phyloP scores from a whole-genome alignment of 2,329 filamentous ascomycete species.

The Epichloe bromicola region DNA sequence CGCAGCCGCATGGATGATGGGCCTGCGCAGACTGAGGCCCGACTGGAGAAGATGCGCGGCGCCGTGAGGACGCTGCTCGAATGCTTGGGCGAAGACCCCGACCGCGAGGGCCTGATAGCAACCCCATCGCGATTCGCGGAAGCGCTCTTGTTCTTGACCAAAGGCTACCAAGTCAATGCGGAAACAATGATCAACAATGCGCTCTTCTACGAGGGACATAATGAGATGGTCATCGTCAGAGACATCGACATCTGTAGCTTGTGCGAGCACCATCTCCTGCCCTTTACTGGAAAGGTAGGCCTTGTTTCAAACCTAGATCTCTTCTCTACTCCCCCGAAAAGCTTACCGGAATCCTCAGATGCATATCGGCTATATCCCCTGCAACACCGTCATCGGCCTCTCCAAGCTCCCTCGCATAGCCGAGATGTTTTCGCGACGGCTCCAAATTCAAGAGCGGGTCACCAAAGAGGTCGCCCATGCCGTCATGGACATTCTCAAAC shows the following conservation, averaged over 20 bases:
- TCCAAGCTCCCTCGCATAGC: conserved; percentile 93
- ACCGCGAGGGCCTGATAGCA: conserved; percentile 49
- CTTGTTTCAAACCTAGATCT: too few species aligned
- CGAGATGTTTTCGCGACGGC: conserved; percentile 85
- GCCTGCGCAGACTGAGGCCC: conserved; percentile 8
- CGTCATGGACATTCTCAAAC: conserved; percentile 86
- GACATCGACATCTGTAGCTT: conserved; percentile 91
- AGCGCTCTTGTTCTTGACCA: conserved; percentile 90
- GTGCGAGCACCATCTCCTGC: conserved; percentile 95
- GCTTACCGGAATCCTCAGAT: conserved; percentile 42
- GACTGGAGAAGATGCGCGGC: conserved; percentile 44
- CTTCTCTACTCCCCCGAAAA: not conserved
- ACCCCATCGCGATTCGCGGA: conserved; percentile 84
- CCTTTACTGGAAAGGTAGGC: conserved; percentile 80
- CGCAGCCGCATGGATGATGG: too few species aligned
- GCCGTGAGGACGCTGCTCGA: conserved; percentile 55
- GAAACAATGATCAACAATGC: conserved; percentile 84
- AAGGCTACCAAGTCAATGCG: conserved; percentile 92
- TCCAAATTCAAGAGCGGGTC: conserved; percentile 92
- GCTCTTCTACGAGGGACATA: conserved; percentile 92
- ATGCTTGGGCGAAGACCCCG: conserved; percentile 55
- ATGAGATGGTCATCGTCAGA: conserved; percentile 95
- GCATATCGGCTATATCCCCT: conserved; percentile 97
- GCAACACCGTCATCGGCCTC: conserved; percentile 80
- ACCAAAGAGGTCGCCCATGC: conserved; percentile 94